Base-by-base conservation (phyloP, 495 filamentous ascomycete species). In the Jackrogersella multiformis region DNA sequence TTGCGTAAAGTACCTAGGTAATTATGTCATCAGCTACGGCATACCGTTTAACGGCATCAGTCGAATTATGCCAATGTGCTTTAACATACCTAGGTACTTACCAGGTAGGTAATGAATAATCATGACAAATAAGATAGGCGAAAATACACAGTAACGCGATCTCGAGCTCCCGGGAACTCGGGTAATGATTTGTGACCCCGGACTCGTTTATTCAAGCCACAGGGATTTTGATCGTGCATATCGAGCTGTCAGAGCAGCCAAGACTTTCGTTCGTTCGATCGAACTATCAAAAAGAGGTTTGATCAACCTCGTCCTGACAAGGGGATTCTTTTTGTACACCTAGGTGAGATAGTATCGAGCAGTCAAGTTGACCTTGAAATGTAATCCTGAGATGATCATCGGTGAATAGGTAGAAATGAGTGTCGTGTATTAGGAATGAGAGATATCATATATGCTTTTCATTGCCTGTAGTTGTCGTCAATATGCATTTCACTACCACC, bases 81-180 rank as follows among this genome's bases (percentile, higher is more conserved):
- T n/a, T n/a, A n/a, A n/a, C n/a, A n/a, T n/a, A n/a, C 21, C 21
- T 32, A 16, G 10, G n/a, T 30, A 44, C 16, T 4, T 44, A 41
- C 24, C 18, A 52, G 38, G 46, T 64, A 60, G 28, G 41, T 48
- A 23, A 20, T 16, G 38, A 24, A 21, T 30, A 56, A 45, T n/a
- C n/a, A n/a, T 58, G n/a, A 4, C 38, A 38, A 53, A 13, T 26
- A 44, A 56, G 51, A 57, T 61, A 66, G 51, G 56, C 34, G 45
- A 55, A 32, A 28, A 52, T 53, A 32, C 23, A 36, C 24, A 26
- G 21, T 38, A 34, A 44, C 48, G 42, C 24, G 34, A 44, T 58
- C 16, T 59, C 28, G 45, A 70, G 56, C 23, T 45, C 57, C 67
- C 67, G 52, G 61, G 61, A 62, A 65, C 39, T 69, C 66, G 66